Evolutionary conservation across 1,284 basidiomycete species (phyloP).

Genomic region (Irpex rosettiformis): DNA sequence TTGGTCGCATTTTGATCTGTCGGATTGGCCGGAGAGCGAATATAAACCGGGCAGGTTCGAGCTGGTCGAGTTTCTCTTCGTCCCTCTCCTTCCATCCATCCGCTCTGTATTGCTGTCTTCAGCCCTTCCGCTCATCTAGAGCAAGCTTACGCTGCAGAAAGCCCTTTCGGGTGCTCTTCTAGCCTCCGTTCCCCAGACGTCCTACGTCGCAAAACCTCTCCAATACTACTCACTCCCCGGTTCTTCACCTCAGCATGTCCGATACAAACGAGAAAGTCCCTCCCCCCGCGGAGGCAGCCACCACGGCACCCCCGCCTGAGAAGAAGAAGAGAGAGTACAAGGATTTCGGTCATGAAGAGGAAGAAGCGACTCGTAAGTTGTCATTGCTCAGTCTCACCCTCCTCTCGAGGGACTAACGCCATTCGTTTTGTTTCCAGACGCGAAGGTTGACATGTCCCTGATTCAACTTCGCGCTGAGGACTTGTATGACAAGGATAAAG

Average conservation of each 20-base stretch:
- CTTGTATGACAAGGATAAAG: slow-evolving; percentile 98
- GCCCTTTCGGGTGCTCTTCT: background rate
- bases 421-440: slow-evolving; percentile 47
- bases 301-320: slow-evolving; percentile 29
- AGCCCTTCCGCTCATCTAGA: background rate
- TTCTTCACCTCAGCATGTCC: slow-evolving; percentile 23
- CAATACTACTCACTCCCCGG: background rate
- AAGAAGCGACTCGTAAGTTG: slow-evolving; percentile 69
- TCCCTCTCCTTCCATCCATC: background rate
- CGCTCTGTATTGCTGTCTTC: background rate
- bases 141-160: background rate
- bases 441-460: slow-evolving; percentile 85
- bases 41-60: slow-evolving; percentile 1
- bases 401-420: slow-evolving; percentile 12
- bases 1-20: background rate
- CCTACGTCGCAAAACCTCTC: background rate
- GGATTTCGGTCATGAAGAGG: slow-evolving; percentile 81
- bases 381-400: slow-evolving; percentile 11
- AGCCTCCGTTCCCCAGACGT: slow-evolving; percentile 1
- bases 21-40: slow-evolving; percentile 2
- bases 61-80: background rate
- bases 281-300: slow-evolving; percentile 16
- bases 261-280: slow-evolving; percentile 32
- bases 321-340: slow-evolving; percentile 90
- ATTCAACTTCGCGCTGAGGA: slow-evolving; percentile 93